A percentile compares a stretch with the other conserved stretches of the same genome.
Evolutionary conservation across 1,284 basidiomycete genomes (phyloP).

Genomic region (Fomes fomentarius): DNA sequence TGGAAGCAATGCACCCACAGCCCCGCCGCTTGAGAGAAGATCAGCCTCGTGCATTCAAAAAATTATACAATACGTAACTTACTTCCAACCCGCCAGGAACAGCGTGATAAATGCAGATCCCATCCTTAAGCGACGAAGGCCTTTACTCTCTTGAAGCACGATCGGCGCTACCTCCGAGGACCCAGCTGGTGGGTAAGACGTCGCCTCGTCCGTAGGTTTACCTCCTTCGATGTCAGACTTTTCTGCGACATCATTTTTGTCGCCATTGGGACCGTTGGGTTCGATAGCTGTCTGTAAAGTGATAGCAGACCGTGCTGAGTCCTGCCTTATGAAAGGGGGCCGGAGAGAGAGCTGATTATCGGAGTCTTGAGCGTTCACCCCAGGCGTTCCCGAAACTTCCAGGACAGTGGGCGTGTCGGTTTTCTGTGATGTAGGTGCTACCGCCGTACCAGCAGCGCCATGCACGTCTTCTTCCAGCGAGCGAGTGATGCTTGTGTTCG

Average conservation of each 20-base stretch:
- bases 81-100: conserved; percentile 37
- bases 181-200: conserved; percentile 13
- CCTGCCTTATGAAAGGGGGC: conserved; percentile 8
- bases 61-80: conserved; percentile 6
- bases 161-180: not conserved
- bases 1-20: conserved; percentile 35
- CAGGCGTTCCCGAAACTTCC: not conserved
- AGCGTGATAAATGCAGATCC: conserved; percentile 28
- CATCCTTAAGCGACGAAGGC: conserved; percentile 25
- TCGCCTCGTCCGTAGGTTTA: not conserved
- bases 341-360: conserved; percentile 6
- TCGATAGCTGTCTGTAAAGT: conserved; percentile 5
- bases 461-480: not conserved
- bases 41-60: not conserved
- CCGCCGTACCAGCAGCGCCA: not conserved
- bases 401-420: not conserved
- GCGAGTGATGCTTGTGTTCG: too few relatives aligned
- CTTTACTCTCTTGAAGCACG: conserved; percentile 30
- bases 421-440: not conserved
- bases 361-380: not conserved
- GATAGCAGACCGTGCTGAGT: conserved; percentile 6
- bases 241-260: not conserved
- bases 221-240: not conserved
- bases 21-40: conserved; percentile 28
- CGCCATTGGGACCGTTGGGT: not conserved